Conservation (phyloP, 176 grass and related monocot genomes). For the Hyparrhenia diplandra region DNA sequence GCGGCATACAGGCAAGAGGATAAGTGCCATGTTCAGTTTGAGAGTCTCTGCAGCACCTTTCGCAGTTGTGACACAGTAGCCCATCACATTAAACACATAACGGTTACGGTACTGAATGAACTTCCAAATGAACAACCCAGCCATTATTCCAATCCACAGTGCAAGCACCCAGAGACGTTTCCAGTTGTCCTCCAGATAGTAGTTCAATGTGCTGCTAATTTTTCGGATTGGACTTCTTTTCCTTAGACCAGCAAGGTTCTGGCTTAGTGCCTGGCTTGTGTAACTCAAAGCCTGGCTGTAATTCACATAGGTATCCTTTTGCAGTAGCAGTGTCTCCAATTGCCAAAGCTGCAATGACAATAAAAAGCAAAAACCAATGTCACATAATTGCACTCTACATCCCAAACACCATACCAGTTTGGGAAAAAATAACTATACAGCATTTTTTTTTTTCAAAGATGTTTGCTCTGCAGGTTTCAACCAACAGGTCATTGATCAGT, state of each 20-base stretch:
- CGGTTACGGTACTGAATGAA: constrained; percentile 80
- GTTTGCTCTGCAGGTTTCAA: neutral
- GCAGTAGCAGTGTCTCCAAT: constrained; percentile 81
- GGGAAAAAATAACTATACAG: neutral
- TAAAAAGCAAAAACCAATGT: neutral
- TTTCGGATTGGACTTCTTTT: constrained; percentile 59
- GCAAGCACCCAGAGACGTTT: constrained; percentile 87
- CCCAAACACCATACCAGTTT: neutral
- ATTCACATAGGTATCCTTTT: constrained; percentile 90
- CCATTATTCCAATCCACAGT: constrained; percentile 87
- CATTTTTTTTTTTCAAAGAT: neutral
- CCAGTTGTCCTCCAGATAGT: constrained; percentile 97
- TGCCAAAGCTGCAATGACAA: constrained; percentile 78
- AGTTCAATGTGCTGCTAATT: constrained; percentile 64
- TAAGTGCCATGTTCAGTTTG: constrained; percentile 95
- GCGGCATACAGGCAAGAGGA: constrained; percentile 88
- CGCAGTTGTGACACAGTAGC: constrained; percentile 77
- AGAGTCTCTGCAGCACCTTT: constrained; percentile 97
- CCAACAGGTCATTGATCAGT: neutral
- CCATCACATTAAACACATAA: constrained; percentile 80
- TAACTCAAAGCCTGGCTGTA: constrained; percentile 87
- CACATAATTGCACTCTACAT: neutral
- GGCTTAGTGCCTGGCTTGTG: constrained; percentile 84
- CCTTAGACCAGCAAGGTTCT: constrained; percentile 60
- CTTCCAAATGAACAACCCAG: constrained; percentile 84